Evolutionary conservation across 768 basidiomycete genomes (phyloP).

Genomic region (Galerina marginata): DNA sequence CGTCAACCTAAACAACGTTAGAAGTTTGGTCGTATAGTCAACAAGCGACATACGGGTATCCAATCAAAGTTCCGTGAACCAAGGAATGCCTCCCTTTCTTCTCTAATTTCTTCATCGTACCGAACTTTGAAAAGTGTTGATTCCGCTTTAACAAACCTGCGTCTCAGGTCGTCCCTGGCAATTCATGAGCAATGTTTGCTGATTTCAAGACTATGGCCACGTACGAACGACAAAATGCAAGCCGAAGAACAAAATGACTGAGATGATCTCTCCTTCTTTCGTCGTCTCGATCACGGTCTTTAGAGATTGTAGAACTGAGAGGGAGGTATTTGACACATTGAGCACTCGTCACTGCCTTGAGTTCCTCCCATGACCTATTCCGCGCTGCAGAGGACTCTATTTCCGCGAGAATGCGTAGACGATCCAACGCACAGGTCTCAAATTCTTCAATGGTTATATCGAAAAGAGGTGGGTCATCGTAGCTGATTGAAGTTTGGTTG

Average conservation of each 20-base stretch:
- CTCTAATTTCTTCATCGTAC: constrained; percentile 64
- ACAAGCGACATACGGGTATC: constrained; percentile 51
- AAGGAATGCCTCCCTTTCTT: constrained; percentile 73
- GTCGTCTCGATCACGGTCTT: constrained; percentile 50
- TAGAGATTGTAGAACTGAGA: constrained; percentile 56
- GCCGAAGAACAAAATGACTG: constrained; percentile 90
- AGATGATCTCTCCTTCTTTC: constrained; percentile 86
- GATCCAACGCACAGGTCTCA: constrained; percentile 86
- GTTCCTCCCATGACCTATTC: constrained; percentile 81
- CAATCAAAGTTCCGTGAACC: constrained; percentile 67
- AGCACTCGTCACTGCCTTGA: constrained; percentile 60
- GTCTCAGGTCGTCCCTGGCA: constrained; percentile 84
- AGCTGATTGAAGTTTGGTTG: constrained; percentile 51
- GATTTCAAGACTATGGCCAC: constrained; percentile 35
- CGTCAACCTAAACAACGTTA: constrained; percentile 51
- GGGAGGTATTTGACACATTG: constrained; percentile 82
- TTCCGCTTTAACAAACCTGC: constrained; percentile 91
- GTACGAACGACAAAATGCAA: constrained; percentile 97
- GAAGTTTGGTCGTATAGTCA: not conserved
- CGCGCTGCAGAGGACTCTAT: constrained; percentile 90
- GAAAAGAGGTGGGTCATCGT: constrained; percentile 81
- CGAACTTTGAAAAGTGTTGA: constrained; percentile 81
- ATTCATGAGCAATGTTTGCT: constrained; percentile 2
- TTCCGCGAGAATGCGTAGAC: constrained; percentile 86
- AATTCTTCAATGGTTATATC: constrained; percentile 97